Evolutionary conservation across 768 basidiomycete genomes (phyloP), one percentile per base, ranked within the genome.

Genomic region (Boletus speciosus): DNA sequence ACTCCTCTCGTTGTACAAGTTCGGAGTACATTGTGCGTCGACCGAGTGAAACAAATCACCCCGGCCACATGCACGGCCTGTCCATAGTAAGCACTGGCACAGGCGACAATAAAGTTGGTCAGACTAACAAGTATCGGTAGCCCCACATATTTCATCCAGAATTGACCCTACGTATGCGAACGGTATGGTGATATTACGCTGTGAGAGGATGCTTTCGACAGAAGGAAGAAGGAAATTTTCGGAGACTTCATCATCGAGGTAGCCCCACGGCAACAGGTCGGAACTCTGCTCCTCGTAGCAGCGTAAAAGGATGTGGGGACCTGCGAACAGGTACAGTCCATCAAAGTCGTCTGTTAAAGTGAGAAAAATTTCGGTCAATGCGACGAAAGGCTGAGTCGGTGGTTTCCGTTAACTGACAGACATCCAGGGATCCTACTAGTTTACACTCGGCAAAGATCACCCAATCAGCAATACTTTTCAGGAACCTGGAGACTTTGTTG

Each of bases 1-100:
- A 60, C 60, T 60, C 8, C 47, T 60, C 10, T 60, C 51, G 31
- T 60, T 61, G 39, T 60, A 60, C 41, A 60, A 45, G 5, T 56
- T 8, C 2, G 54, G 48, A 14, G 58, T 52, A 23, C 19, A 34
- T 35, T 29, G 27, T 29, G 12, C 34, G 7, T 11, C 4, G 12
- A 14, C 16, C 1, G 38, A 8, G 27, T 47, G 11, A 37, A 10
- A 14, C 10, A 37, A 19, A 19, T 43, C 44, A 23, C 44, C 10
- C 21, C 14, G 10, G 15, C 42, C 45, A 40, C 60, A 60, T 9
- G 16, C 44, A 5, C n/a, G 51, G 37, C 58, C 60, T 61, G 23
- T n/a, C 15, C 16, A 38, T 21, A 12, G 5, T 55, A 11, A 41
- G 49, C 14, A 14, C 7, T 5, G 6, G 11, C 3, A 14, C 7